Base-by-base conservation (phyloP, 2,329 filamentous ascomycete species). In the Aureobasidium vineae region DNA sequence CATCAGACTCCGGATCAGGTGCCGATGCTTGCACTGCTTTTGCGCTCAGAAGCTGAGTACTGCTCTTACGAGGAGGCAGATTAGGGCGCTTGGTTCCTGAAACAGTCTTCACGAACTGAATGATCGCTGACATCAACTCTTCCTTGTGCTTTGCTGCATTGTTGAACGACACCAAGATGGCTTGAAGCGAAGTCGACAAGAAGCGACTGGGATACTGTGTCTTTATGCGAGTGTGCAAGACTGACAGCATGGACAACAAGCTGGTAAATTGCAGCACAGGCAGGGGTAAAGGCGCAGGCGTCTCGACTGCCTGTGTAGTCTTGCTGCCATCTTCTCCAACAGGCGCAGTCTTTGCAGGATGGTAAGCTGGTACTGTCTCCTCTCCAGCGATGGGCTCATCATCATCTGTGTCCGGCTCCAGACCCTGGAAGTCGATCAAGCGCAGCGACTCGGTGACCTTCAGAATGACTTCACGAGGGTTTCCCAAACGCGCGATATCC, bases 191-290 rank as follows among this genome's bases (percentile, higher is more conserved):
- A 0, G 88, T 87, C 61, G 89, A 90, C 23, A 95, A 82, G 76
- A 94, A 95, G 40, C 90, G 85, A 56, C 90, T 92, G 1, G 91
- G 90, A 69, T 87, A 87, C 75, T 89, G 90, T 6, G 91, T 91
- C 77, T 89, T 88, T 74, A 95, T 87, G 67, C 91, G 83, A 65
- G 83, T 84, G 76, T 93, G 90, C 15, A 94, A 79, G 66, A 90
- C 89, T 38, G 86, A 84, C 15, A 95, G 82, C 81, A 93, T 87
- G 54, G 86, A 86, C 38, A 92, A 82, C 3, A 94, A 80, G 6
- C 85, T 83, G 70, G 90, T 85, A 74, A 92, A 92, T 69, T 87
- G 87, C 60, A 80, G 73, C 15, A 81, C 76, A 23, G 78, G 74
- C 11, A 82, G 73, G 21, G 81, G 79, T 21, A 75, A 68, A 26